phyloP scores from a whole-genome alignment of 495 filamentous ascomycete genomes.

The Sabuloglossum arenarium region DNA sequence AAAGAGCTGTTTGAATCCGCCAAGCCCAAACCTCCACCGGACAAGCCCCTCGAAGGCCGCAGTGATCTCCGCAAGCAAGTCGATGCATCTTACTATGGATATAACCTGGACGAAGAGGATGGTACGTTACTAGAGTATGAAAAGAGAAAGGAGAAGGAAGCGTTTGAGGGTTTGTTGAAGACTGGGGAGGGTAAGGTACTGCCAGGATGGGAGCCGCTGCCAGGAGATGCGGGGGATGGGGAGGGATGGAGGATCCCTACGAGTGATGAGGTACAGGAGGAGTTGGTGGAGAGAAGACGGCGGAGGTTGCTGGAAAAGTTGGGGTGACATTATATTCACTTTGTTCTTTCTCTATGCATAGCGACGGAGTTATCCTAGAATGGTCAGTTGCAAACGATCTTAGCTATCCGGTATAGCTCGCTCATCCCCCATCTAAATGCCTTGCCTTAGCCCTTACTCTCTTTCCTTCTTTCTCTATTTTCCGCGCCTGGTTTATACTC shows the following conservation, averaged over 20 bases:
- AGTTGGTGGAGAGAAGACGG: conserved; percentile 72
- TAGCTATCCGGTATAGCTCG: neutral
- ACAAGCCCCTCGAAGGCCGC: conserved; percentile 36
- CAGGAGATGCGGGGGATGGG: conserved; percentile 71
- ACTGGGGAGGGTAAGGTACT: conserved; percentile 25
- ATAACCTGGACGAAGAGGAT: conserved; percentile 86
- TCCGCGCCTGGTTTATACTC: conserved; percentile 18
- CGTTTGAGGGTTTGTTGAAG: conserved; percentile 39
- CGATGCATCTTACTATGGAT: conserved; percentile 91
- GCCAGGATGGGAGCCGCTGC: conserved; percentile 62
- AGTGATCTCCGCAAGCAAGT: conserved; percentile 63
- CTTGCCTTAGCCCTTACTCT: conserved; percentile 3
- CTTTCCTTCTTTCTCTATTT: conserved; percentile 14
- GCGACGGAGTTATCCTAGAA: neutral
- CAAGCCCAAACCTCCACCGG: conserved; percentile 31
- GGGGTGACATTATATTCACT: conserved; percentile 19
- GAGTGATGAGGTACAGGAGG: conserved; percentile 76
- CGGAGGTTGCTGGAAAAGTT: conserved; percentile 64
- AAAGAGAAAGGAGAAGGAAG: conserved; percentile 60
- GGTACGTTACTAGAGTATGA: conserved; percentile 69
- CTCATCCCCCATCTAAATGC: neutral
- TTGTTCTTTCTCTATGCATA: neutral
- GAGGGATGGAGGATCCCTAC: conserved; percentile 68
- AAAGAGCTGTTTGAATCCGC: conserved; percentile 90
- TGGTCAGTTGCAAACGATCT: neutral